A percentile compares a stretch with the other conserved stretches of the same genome.
Conservation (phyloP, 192 early-diverging fungal genomes). For the Haplosporangium gracile region DNA sequence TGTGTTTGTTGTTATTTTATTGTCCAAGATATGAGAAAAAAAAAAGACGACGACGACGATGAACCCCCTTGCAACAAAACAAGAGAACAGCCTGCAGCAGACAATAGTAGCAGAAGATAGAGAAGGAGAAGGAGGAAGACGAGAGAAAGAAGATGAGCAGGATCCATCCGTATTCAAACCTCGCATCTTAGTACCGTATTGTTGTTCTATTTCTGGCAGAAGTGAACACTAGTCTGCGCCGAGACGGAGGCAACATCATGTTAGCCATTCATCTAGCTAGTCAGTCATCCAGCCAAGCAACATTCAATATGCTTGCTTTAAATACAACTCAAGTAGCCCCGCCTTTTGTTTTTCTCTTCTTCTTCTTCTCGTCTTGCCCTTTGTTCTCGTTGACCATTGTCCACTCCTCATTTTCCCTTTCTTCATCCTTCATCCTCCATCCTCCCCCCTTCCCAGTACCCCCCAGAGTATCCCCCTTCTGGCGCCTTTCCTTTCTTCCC, state of each 20-base stretch:
- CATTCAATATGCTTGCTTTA: not conserved
- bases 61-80: not conserved
- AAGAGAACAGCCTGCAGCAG: not conserved
- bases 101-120: not conserved
- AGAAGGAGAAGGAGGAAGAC: not conserved
- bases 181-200: not conserved
- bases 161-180: not conserved
- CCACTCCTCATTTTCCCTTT: not conserved
- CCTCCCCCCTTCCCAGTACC: not conserved
- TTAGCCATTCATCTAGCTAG: not conserved
- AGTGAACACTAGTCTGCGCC: not conserved
- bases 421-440: not conserved
- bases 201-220: not conserved
- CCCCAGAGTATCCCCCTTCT: slow-evolving; percentile 1
- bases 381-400: not conserved
- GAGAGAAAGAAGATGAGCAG: not conserved
- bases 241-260: not conserved
- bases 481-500: not conserved
- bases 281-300: not conserved
- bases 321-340: no score
- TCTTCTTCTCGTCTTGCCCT: slow-evolving; percentile 4
- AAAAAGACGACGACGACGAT: not conserved
- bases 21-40: not conserved
- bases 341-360: not conserved
- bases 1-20: not conserved